Evolutionary conservation across 2,329 filamentous ascomycete species (phyloP).

Genomic region (Sphaerostilbella broomeana): DNA sequence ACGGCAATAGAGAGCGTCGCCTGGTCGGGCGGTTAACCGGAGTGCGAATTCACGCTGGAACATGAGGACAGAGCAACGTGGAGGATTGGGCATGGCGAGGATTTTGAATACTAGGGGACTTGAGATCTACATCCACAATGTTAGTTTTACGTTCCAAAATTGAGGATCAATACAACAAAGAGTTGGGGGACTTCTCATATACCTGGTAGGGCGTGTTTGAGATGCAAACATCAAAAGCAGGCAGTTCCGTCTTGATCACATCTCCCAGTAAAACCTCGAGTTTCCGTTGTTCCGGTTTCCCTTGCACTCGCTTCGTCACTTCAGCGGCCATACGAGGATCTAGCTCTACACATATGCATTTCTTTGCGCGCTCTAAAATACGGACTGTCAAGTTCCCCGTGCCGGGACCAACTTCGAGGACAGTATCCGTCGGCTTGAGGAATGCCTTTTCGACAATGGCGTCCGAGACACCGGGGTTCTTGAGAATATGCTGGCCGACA

Average conservation of each 20-base stretch:
- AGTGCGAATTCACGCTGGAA: constrained; percentile 94
- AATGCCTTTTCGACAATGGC: constrained; percentile 67
- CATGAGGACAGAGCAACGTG: constrained; percentile 84
- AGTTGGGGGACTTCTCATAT: constrained; percentile 13
- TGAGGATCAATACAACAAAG: no score
- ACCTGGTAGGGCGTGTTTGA: constrained; percentile 59
- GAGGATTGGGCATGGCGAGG: constrained; percentile 72
- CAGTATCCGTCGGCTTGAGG: constrained; percentile 82
- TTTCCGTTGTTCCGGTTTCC: constrained; percentile 74
- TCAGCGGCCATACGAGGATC: constrained; percentile 97
- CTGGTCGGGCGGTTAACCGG: constrained; percentile 78
- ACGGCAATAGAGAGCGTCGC: constrained; percentile 84
- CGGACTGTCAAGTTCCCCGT: constrained; percentile 84
- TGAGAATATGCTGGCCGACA: constrained; percentile 82
- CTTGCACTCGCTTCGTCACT: constrained; percentile 88
- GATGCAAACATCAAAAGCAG: constrained; percentile 77
- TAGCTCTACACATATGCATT: constrained; percentile 77
- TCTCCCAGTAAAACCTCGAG: constrained; percentile 87
- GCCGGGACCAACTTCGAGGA: constrained; percentile 88
- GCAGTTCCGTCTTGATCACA: constrained; percentile 72
- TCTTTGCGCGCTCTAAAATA: constrained; percentile 82
- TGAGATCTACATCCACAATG: constrained; percentile 57
- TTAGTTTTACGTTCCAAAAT: neutral
- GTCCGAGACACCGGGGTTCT: constrained; percentile 79
- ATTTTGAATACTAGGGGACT: constrained; percentile 89